These are phyloP conservation scores for Clarkia xantiana DNA, from an alignment of 345 rosid species.

Conservation along the genomic window DNA sequence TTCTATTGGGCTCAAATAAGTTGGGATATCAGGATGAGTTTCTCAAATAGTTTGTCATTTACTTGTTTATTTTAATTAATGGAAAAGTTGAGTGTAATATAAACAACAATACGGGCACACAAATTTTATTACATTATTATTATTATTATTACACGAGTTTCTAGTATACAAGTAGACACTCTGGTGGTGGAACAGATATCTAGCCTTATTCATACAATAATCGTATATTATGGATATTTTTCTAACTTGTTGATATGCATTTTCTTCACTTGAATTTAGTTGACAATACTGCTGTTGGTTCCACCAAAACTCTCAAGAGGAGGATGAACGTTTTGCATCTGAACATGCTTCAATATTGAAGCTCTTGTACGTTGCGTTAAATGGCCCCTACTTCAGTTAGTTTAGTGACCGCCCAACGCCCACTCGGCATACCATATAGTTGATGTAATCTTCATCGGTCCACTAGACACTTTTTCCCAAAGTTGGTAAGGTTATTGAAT, in stretches of 20 bases:
- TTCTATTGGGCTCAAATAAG: too few species aligned
- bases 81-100: too few species aligned
- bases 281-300: slow-evolving; percentile 21
- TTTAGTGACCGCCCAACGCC: too few species aligned
- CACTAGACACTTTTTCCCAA: neutral
- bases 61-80: too few species aligned
- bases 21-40: too few species aligned
- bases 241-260: slow-evolving; percentile 11
- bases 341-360: neutral
- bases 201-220: slow-evolving; percentile 23
- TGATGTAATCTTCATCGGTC: neutral
- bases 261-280: slow-evolving; percentile 8
- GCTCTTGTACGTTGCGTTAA: neutral
- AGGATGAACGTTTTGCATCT: slow-evolving; percentile 7
- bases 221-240: slow-evolving; percentile 22
- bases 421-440: neutral
- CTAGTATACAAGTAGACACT: too few species aligned
- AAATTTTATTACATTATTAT: too few species aligned
- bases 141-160: too few species aligned
- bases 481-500: neutral
- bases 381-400: neutral
- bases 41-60: too few species aligned
- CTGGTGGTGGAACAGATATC: slow-evolving; percentile 16
- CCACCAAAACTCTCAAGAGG: slow-evolving; percentile 52
- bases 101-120: too few species aligned